These are phyloP conservation scores for Berberis vulgaris DNA, from an alignment of 164 flowering plant genomes.

Conservation along the genomic window DNA sequence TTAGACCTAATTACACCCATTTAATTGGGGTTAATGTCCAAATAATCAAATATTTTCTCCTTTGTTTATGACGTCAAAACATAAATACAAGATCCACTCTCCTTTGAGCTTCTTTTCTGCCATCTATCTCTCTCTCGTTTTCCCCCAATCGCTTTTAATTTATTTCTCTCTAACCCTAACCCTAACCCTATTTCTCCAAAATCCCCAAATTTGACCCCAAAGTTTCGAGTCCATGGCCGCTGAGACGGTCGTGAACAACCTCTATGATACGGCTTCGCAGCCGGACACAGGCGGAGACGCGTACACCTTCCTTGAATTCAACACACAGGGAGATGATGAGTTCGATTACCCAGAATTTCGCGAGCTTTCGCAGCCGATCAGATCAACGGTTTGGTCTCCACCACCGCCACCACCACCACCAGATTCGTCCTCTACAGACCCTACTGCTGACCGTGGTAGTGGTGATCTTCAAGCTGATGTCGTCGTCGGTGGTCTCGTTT, in stretches of 20 bases:
- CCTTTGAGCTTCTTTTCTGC: not conserved
- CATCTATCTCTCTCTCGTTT: constrained; percentile 10
- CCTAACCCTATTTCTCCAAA: not conserved
- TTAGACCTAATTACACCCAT: too few species aligned
- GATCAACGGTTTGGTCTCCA: constrained; percentile 65
- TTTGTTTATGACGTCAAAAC: not conserved
- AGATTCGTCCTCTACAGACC: constrained; percentile 36
- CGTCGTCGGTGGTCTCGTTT: constrained; percentile 37
- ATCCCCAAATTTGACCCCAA: not conserved
- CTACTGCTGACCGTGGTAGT: constrained; percentile 25
- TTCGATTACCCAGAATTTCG: constrained; percentile 63
- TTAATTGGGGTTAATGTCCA: too few species aligned
- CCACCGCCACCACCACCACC: constrained; percentile 57
- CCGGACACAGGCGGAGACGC: constrained; percentile 89
- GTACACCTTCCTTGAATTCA: constrained; percentile 95
- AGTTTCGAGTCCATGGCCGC: constrained; percentile 21
- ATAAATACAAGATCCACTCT: not conserved
- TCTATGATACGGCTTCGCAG: constrained; percentile 95
- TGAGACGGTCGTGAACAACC: constrained; percentile 34
- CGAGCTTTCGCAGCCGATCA: constrained; percentile 61
- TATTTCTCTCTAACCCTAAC: constrained; percentile 7
- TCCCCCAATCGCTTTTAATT: constrained; percentile 8
- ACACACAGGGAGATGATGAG: constrained; percentile 74
- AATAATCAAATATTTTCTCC: not conserved
- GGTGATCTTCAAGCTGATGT: constrained; percentile 31